A percentile compares a stretch with the other conserved stretches of the same genome.
Conservation (phyloP, 768 basidiomycete species). For the Hemileccinum rubropunctum region DNA sequence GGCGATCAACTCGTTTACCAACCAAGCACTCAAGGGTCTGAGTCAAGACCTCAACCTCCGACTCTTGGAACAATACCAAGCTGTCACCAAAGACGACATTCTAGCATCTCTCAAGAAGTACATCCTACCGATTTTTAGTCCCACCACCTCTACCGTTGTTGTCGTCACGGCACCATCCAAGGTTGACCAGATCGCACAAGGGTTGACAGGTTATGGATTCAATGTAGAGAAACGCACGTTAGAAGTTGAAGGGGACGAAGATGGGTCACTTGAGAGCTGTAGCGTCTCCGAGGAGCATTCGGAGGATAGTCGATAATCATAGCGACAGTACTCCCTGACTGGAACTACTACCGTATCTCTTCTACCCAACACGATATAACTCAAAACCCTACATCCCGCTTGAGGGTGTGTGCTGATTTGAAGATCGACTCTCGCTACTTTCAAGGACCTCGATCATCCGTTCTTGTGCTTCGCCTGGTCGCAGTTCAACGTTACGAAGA, state of each 20-base stretch:
- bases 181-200: slow-evolving; percentile 63
- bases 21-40: slow-evolving; percentile 89
- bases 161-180: slow-evolving; percentile 85
- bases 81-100: slow-evolving; percentile 78
- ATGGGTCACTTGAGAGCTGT: slow-evolving; percentile 32
- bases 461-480: slow-evolving; percentile 70
- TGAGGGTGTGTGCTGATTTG: neutral
- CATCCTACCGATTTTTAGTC: slow-evolving; percentile 82
- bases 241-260: slow-evolving; percentile 55
- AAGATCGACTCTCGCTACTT: slow-evolving; percentile 13
- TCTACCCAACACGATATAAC: neutral
- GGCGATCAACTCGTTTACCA: slow-evolving; percentile 82
- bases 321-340: neutral
- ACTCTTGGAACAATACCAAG: slow-evolving; percentile 75
- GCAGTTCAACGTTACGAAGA: slow-evolving; percentile 72
- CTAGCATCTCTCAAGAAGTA: slow-evolving; percentile 64
- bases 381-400: neutral
- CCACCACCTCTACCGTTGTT: slow-evolving; percentile 72
- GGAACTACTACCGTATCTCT: neutral
- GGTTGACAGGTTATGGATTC: slow-evolving; percentile 68
- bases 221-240: slow-evolving; percentile 71
- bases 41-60: slow-evolving; percentile 70
- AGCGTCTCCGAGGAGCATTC: slow-evolving; percentile 34
- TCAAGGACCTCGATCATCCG: slow-evolving; percentile 61
- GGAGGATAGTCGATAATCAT: slow-evolving; percentile 14